These are phyloP conservation scores for Hansenula lynferdii DNA, from an alignment of 1,139 yeast species.

Conservation along the genomic window DNA sequence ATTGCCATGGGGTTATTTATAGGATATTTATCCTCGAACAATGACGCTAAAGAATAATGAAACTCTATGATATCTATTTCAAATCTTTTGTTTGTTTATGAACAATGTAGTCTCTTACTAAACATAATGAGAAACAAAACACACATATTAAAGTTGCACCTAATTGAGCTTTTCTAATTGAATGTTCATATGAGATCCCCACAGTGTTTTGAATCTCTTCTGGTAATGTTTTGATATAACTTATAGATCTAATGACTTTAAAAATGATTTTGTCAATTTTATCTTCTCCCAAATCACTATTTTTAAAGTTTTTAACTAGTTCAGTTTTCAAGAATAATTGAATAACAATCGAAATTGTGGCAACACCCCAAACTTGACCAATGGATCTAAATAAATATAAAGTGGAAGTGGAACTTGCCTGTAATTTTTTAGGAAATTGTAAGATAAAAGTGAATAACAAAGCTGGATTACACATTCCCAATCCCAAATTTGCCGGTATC, in stretches of 20 bases:
- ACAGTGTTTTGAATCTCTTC: conserved; percentile 4
- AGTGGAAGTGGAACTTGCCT: conserved; percentile 35
- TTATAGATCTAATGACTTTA: conserved; percentile 8
- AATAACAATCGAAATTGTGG: conserved; percentile 31
- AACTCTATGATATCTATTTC: not conserved
- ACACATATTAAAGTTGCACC: conserved; percentile 6
- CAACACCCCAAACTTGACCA: conserved; percentile 39
- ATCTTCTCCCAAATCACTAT: conserved; percentile 1
- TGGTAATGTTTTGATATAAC: conserved; percentile 8
- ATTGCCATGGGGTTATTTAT: too few relatives aligned
- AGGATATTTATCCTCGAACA: too few relatives aligned
- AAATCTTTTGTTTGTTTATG: not conserved
- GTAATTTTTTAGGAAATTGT: conserved; percentile 28
- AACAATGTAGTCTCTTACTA: conserved; percentile 1
- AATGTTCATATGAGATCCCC: conserved; percentile 6
- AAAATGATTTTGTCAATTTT: conserved; percentile 6
- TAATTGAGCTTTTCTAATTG: conserved; percentile 11
- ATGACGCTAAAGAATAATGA: too few relatives aligned
- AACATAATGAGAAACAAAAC: conserved; percentile 5
- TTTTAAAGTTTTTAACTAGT: conserved; percentile 7
- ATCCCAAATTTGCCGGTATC: conserved; percentile 37
- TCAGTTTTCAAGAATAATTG: conserved; percentile 10
- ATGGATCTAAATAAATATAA: conserved; percentile 34
- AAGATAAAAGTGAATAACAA: conserved; percentile 35
- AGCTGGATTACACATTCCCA: conserved; percentile 37